Evolutionary conservation across 2,329 filamentous ascomycete species (phyloP).

Genomic region (Calonectria fujianensis): DNA sequence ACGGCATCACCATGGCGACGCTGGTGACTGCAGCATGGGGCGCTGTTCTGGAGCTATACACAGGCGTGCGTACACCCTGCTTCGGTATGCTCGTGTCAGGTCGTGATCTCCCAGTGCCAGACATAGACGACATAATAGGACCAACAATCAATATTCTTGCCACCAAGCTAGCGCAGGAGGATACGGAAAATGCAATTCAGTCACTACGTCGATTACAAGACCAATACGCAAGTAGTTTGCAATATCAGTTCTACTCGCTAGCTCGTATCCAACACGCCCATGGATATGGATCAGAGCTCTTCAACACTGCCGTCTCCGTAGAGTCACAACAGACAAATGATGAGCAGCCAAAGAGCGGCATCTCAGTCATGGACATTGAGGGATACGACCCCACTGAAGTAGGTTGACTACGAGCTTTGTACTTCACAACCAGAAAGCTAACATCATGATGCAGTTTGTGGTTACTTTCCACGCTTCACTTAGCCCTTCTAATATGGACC

Average conservation of each 20-base stretch:
- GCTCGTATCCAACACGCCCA: background rate
- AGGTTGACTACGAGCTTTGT: background rate
- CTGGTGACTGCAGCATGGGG: conserved; percentile 27
- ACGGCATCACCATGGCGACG: conserved; percentile 8
- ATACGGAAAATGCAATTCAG: background rate
- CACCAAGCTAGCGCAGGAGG: background rate
- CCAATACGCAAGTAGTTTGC: background rate
- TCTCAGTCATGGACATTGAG: background rate
- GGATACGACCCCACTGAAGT: background rate
- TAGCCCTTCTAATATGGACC: background rate
- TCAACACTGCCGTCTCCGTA: background rate
- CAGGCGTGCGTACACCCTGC: background rate
- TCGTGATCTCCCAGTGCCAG: background rate
- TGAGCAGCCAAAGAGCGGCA: background rate
- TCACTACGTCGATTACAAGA: background rate
- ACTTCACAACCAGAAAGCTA: background rate
- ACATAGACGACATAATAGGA: background rate
- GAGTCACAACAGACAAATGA: background rate
- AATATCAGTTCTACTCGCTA: background rate
- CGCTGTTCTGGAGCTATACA: conserved; percentile 22
- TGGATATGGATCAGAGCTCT: background rate
- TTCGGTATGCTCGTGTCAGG: conserved; percentile 13
- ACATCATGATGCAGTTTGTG: background rate
- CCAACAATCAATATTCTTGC: background rate
- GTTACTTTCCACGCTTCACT: background rate